These are phyloP conservation scores for Alternaria sp. DNA, from an alignment of 2,329 filamentous ascomycete genomes.

Conservation along the genomic window DNA sequence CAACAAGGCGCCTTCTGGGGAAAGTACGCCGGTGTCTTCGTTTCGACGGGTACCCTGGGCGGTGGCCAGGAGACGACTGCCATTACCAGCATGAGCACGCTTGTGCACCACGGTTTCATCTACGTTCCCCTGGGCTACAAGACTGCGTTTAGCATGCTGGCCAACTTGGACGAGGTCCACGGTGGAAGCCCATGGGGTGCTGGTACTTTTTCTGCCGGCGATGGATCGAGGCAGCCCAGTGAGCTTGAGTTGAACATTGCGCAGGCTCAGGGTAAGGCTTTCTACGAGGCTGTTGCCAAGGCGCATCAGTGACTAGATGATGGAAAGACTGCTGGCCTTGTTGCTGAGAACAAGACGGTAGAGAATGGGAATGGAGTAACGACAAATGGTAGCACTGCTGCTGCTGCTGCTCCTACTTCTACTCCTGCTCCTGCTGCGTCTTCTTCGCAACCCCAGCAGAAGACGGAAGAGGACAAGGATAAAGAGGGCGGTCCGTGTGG, in stretches of 20 bases:
- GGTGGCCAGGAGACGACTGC: conserved; percentile 94
- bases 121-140: conserved; percentile 96
- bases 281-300: conserved; percentile 81
- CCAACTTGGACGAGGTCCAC: conserved; percentile 79
- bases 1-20: conserved; percentile 76
- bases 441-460: conserved; percentile 34
- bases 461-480: conserved; percentile 48
- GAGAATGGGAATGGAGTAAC: conserved; percentile 22
- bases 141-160: conserved; percentile 67
- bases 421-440: conserved; percentile 27
- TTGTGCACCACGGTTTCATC: conserved; percentile 93
- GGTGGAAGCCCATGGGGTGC: conserved; percentile 93
- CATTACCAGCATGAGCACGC: conserved; percentile 80
- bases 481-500: conserved; percentile 79
- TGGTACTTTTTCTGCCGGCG: conserved; percentile 80
- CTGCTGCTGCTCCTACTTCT: conserved; percentile 22
- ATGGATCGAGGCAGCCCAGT: conserved; percentile 85
- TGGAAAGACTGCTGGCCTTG: conserved; percentile 12
- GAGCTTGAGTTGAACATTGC: conserved; percentile 81
- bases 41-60: conserved; percentile 81
- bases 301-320: conserved; percentile 81
- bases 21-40: conserved; percentile 91
- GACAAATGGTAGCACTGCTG: conserved; percentile 6
- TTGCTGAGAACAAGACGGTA: conserved; percentile 12
- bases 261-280: conserved; percentile 80